Evolutionary conservation across 805 yeast species (phyloP).

Genomic region (Naumovozyma dairenensis): DNA sequence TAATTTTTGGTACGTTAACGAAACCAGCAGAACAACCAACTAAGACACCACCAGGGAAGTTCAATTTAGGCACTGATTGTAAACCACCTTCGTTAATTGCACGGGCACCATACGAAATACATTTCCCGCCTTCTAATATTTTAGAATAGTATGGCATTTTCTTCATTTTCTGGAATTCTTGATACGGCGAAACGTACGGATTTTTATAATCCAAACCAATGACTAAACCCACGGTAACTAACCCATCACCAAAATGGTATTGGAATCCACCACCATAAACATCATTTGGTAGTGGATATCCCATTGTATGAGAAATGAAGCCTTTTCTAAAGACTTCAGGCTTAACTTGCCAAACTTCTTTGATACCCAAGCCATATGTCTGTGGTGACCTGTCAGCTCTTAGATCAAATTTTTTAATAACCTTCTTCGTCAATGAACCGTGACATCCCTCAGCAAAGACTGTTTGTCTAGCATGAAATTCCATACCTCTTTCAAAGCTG

Average conservation of each 20-base stretch:
- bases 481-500: conserved; percentile 94
- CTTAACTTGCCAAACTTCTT: conserved; percentile 93
- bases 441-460: conserved; percentile 98
- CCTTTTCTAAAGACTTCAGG: conserved; percentile 78
- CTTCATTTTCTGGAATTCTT: conserved; percentile 92
- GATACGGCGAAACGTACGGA: conserved; percentile 92
- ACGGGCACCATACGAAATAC: conserved; percentile 90
- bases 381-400: conserved; percentile 55
- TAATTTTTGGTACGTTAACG: conserved; percentile 93
- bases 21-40: conserved; percentile 97
- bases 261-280: conserved; percentile 96
- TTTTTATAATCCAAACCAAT: conserved; percentile 89
- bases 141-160: conserved; percentile 75
- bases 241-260: conserved; percentile 91
- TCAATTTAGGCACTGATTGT: conserved; percentile 82
- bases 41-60: conserved; percentile 92
- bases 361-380: conserved; percentile 91
- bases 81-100: conserved; percentile 96
- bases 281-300: conserved; percentile 65
- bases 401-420: conserved; percentile 56
- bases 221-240: conserved; percentile 89
- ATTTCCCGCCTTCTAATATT: conserved; percentile 78
- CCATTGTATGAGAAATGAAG: conserved; percentile 76
- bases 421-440: conserved; percentile 80
- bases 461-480: conserved; percentile 82